A percentile compares a stretch with the other conserved stretches of the same genome.
phyloP scores from a whole-genome alignment of 306 rosid genomes.

The Glycine soja region DNA sequence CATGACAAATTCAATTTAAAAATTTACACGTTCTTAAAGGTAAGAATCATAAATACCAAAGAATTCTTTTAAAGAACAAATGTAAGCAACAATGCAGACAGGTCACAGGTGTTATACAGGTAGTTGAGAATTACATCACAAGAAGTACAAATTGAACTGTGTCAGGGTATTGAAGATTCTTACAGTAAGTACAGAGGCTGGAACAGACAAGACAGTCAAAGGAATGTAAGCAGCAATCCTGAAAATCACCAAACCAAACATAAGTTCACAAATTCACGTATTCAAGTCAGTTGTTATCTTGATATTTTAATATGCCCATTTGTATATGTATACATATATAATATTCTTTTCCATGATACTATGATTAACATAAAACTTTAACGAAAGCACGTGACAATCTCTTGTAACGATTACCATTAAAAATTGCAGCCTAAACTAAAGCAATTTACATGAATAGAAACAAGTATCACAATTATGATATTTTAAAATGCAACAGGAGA shows the following conservation, averaged over 20 bases:
- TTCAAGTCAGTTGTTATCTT: conserved; percentile 7
- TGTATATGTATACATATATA: not conserved
- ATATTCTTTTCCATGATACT: conserved; percentile 16
- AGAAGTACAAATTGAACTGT: not conserved
- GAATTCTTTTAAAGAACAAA: conserved; percentile 17
- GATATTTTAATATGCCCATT: conserved; percentile 1
- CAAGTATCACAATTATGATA: not conserved
- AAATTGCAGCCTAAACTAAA: conserved; percentile 1
- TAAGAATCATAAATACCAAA: conserved; percentile 9
- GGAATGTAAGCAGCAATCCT: conserved; percentile 90
- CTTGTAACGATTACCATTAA: not conserved
- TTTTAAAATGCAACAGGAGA: conserved; percentile 23
- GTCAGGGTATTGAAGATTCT: conserved; percentile 43
- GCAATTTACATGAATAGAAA: not conserved
- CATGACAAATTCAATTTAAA: conserved; percentile 2
- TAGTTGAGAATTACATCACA: not conserved
- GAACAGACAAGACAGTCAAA: conserved; percentile 86
- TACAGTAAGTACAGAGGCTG: conserved; percentile 92
- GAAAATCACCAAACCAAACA: conserved; percentile 48
- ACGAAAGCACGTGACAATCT: conserved; percentile 37
- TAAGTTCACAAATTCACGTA: conserved; percentile 21
- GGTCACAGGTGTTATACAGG: not conserved
- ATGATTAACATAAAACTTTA: conserved; percentile 5
- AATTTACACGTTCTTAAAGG: not conserved
- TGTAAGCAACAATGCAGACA: conserved; percentile 17